A percentile compares a stretch with the other conserved stretches of the same genome.
phyloP scores from a whole-genome alignment of 2,329 filamentous ascomycete species.

The Diaporthe velutina region DNA sequence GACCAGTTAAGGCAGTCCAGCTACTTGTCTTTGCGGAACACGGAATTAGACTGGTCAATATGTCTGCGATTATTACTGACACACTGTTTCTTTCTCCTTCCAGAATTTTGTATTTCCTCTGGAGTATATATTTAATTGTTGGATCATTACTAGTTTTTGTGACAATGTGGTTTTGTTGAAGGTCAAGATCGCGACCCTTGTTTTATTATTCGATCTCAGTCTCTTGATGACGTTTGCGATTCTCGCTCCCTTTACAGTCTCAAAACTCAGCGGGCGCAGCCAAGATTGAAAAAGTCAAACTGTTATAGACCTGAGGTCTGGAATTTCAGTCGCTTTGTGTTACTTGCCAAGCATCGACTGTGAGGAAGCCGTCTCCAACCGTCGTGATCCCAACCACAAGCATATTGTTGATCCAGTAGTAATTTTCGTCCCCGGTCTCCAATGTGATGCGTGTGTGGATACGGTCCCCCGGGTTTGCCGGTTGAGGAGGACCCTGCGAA shows the following conservation, averaged over 20 bases:
- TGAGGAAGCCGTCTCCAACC: neutral
- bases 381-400: neutral
- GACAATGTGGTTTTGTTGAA: neutral
- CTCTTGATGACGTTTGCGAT: neutral
- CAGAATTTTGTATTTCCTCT: too few species aligned
- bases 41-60: too few species aligned
- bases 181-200: neutral
- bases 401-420: slow-evolving; percentile 20
- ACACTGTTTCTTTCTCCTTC: too few species aligned
- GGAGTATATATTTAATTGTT: too few species aligned
- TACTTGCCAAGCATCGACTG: neutral
- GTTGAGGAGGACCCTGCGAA: neutral
- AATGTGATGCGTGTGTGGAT: neutral
- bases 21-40: too few species aligned
- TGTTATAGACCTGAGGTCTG: neutral
- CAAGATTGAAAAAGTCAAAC: too few species aligned
- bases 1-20: too few species aligned
- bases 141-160: neutral
- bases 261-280: neutral
- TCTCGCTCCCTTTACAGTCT: too few species aligned
- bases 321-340: neutral
- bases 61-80: too few species aligned
- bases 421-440: slow-evolving; percentile 5
- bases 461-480: neutral
- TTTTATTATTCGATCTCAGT: too few species aligned